Evolutionary conservation across 1,139 yeast species (phyloP).

Genomic region (Yamadazyma sp.): DNA sequence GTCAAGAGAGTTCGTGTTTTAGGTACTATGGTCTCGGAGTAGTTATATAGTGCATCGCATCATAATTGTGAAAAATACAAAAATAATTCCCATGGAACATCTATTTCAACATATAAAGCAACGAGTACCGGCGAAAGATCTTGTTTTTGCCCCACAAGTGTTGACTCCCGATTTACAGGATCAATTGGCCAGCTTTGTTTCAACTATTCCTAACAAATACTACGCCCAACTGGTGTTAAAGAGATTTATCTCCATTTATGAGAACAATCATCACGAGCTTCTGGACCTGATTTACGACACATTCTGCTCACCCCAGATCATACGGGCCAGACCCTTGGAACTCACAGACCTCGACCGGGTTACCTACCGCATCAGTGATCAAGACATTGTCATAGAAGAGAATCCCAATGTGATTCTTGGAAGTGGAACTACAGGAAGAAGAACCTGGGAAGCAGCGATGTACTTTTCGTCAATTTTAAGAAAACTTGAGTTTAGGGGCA

Average conservation of each 20-base stretch:
- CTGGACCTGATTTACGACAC: conserved; percentile 53
- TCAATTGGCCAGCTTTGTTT: conserved; percentile 7
- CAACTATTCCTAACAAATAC: conserved; percentile 36
- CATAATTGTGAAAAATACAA: not conserved
- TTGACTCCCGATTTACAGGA: not conserved
- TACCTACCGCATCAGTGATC: conserved; percentile 37
- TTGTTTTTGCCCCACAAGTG: conserved; percentile 1
- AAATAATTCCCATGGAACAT: not conserved
- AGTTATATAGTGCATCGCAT: not conserved
- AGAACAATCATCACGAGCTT: conserved; percentile 25
- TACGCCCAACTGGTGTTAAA: conserved; percentile 50
- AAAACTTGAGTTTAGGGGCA: conserved; percentile 32
- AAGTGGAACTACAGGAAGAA: conserved; percentile 77
- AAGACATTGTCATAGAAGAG: conserved; percentile 50
- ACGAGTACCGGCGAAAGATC: conserved; percentile 13
- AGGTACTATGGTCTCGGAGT: conserved; percentile 47
- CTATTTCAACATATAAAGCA: conserved; percentile 9
- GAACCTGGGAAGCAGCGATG: conserved; percentile 96
- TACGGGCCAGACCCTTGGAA: conserved; percentile 36
- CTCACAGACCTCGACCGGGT: conserved; percentile 52
- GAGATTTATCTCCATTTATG: conserved; percentile 37
- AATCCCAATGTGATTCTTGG: conserved; percentile 68
- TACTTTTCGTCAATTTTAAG: conserved; percentile 45
- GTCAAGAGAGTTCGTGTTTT: conserved; percentile 83
- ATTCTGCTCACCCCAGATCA: conserved; percentile 37